A percentile compares a stretch with the other conserved stretches of the same genome.
phyloP scores from a whole-genome alignment of 108 stramenopile genomes.

The Epithemia pelagica region DNA sequence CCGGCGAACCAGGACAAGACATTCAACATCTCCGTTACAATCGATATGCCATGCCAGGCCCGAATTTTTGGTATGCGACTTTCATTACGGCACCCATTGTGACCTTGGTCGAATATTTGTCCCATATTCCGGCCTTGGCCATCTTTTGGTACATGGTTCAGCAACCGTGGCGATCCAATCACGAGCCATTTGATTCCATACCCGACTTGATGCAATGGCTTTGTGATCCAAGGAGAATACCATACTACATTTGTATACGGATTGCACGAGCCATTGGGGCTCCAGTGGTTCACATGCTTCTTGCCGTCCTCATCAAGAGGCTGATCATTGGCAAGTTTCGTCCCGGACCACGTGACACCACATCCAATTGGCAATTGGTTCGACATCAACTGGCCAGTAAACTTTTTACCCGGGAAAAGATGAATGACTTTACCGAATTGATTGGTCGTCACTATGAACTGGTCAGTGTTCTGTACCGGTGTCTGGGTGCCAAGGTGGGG shows the following conservation, averaged over 20 bases:
- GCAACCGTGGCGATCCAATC: constrained; percentile 11
- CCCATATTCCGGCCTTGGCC: constrained; percentile 37
- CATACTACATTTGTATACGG: constrained; percentile 47
- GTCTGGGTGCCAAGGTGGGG: constrained; percentile 59
- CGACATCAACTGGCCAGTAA: constrained; percentile 36
- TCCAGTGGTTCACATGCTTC: constrained; percentile 40
- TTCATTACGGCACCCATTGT: constrained; percentile 28
- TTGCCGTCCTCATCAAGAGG: constrained; percentile 45
- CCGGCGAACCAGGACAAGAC: constrained; percentile 8
- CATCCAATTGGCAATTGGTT: constrained; percentile 30
- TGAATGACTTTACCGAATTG: constrained; percentile 38
- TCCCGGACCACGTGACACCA: constrained; percentile 33
- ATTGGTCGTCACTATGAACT: constrained; percentile 53
- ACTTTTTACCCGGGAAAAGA: constrained; percentile 33
- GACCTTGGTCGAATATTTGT: constrained; percentile 31
- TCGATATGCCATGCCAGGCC: constrained; percentile 35
- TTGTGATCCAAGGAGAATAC: constrained; percentile 42
- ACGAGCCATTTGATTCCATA: constrained; percentile 13
- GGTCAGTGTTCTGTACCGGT: constrained; percentile 37
- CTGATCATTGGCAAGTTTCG: constrained; percentile 49
- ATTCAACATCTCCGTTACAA: constrained; percentile 22
- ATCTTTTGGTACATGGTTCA: constrained; percentile 30
- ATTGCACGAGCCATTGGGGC: constrained; percentile 27
- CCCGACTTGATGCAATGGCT: constrained; percentile 48
- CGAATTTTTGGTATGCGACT: constrained; percentile 14